Conservation (phyloP, 2,329 filamentous ascomycete species). For the Pseudopithomyces maydicus region DNA sequence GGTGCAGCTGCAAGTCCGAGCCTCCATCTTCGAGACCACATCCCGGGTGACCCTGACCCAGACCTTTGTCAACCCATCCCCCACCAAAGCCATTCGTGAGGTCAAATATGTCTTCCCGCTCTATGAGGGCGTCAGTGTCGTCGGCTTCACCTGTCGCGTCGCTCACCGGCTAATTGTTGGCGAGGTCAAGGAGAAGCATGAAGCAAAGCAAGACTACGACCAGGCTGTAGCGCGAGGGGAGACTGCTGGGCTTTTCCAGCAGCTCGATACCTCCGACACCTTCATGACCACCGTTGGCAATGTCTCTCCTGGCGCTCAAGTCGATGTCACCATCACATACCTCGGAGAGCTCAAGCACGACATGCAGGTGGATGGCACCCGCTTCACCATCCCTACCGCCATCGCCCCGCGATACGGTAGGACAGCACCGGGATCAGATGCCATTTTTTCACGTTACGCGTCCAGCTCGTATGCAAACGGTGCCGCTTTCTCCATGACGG, state of each 20-base stretch:
- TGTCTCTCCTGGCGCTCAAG: slow-evolving; percentile 61
- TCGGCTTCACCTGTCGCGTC: slow-evolving; percentile 69
- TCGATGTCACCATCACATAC: slow-evolving; percentile 68
- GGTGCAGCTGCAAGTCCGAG: slow-evolving; percentile 61
- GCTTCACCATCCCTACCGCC: slow-evolving; percentile 70
- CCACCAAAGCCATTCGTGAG: slow-evolving; percentile 54
- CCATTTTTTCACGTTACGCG: slow-evolving; percentile 18
- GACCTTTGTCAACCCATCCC: slow-evolving; percentile 65
- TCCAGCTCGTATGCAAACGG: slow-evolving; percentile 14
- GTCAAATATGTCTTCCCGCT: slow-evolving; percentile 72
- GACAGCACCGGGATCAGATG: slow-evolving; percentile 43
- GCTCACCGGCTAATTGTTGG: slow-evolving; percentile 65
- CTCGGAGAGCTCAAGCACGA: slow-evolving; percentile 76
- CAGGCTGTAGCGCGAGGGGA: slow-evolving; percentile 63
- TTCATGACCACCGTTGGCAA: slow-evolving; percentile 73
- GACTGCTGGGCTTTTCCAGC: slow-evolving; percentile 69
- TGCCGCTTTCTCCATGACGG: slow-evolving; percentile 58
- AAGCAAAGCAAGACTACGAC: slow-evolving; percentile 65
- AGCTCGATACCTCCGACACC: slow-evolving; percentile 66
- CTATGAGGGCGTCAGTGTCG: slow-evolving; percentile 73
- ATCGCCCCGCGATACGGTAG: slow-evolving; percentile 71
- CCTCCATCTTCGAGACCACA: slow-evolving; percentile 63
- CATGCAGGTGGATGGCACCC: slow-evolving; percentile 67
- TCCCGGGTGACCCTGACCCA: slow-evolving; percentile 60
- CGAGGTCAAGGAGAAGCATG: slow-evolving; percentile 68